phyloP scores from a whole-genome alignment of 2,329 filamentous ascomycete genomes.

The Exophiala sp. region DNA sequence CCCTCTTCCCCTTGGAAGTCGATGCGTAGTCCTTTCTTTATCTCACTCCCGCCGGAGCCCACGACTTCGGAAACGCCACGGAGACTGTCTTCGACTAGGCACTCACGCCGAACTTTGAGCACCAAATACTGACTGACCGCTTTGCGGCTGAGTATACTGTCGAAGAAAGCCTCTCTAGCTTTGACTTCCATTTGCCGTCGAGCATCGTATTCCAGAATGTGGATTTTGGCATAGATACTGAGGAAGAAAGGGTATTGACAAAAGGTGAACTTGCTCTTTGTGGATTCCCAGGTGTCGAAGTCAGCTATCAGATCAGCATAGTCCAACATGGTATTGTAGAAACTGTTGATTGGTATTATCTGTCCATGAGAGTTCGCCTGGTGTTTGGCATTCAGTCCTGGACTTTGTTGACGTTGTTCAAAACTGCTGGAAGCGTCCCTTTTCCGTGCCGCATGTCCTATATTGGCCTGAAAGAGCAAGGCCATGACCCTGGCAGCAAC shows the following conservation, averaged over 20 bases:
- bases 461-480: conserved; percentile 78
- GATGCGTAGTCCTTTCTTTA: conserved; percentile 85
- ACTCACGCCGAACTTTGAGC: conserved; percentile 75
- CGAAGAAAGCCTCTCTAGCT: conserved; percentile 85
- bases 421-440: conserved; percentile 32
- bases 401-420: conserved; percentile 36
- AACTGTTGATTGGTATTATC: conserved; percentile 74
- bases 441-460: conserved; percentile 44
- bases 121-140: conserved; percentile 73
- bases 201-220: conserved; percentile 83
- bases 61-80: conserved; percentile 81
- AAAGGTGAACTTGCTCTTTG: conserved; percentile 72
- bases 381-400: conserved; percentile 38
- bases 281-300: conserved; percentile 83
- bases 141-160: conserved; percentile 74
- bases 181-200: conserved; percentile 84
- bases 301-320: conserved; percentile 81
- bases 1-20: conserved; percentile 86
- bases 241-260: conserved; percentile 91
- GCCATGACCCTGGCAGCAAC: conserved; percentile 77
- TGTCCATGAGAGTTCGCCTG: conserved; percentile 56
- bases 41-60: conserved; percentile 73
- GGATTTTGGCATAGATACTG: conserved; percentile 88
- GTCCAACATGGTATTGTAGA: conserved; percentile 84
- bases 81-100: conserved; percentile 57